Percentiles rank a stretch among this genome's conserved stretches.
Evolutionary conservation across 192 early-diverging fungal species (phyloP).

Genomic region (Umbelopsis ramanniana): DNA sequence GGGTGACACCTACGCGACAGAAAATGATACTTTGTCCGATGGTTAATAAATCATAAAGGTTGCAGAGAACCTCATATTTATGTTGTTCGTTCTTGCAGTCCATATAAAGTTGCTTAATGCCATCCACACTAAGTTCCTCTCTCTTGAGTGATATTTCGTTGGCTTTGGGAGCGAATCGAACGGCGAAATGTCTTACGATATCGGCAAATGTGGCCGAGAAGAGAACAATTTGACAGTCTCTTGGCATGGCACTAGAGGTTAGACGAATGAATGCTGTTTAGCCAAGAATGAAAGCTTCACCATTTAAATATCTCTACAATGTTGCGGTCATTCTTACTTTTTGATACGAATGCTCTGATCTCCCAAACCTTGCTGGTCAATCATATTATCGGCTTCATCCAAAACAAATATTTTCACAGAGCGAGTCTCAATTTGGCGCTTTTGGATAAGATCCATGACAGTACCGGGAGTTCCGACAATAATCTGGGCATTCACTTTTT

Average conservation of each 20-base stretch:
- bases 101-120: constrained; percentile 97
- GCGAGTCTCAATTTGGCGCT: constrained; percentile 61
- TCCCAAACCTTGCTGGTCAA: constrained; percentile 82
- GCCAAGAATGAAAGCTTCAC: too few species aligned
- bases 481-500: constrained; percentile 75
- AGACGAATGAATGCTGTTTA: constrained; percentile 1
- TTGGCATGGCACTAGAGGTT: constrained; percentile 65
- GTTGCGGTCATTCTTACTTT: constrained; percentile 51
- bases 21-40: constrained; percentile 98
- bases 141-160: constrained; percentile 84
- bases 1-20: constrained; percentile 61
- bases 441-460: constrained; percentile 74
- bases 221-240: constrained; percentile 80
- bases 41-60: constrained; percentile 82
- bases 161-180: constrained; percentile 81
- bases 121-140: constrained; percentile 91
- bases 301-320: too few species aligned
- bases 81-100: constrained; percentile 81
- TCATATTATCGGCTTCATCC: constrained; percentile 99
- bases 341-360: constrained; percentile 89
- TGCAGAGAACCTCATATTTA: constrained; percentile 76
- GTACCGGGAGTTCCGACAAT: constrained; percentile 97
- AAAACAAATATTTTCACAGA: constrained; percentile 85
- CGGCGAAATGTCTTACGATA: constrained; percentile 76
- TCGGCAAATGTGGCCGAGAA: constrained; percentile 96